Conservation (phyloP, 805 yeast species). For the Clavispora asparagi region DNA sequence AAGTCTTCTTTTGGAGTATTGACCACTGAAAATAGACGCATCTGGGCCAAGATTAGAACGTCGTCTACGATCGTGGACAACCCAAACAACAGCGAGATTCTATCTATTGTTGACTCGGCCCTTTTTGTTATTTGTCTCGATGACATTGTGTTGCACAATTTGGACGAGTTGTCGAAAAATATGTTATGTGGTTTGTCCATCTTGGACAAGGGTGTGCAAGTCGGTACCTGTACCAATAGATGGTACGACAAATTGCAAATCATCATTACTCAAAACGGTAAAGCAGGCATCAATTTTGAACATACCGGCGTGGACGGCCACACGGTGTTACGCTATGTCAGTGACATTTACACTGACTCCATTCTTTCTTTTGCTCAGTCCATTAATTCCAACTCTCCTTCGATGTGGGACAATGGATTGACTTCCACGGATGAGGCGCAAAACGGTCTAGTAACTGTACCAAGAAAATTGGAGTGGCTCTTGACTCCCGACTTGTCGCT, state of each 20-base stretch:
- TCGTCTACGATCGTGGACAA: slow-evolving; percentile 37
- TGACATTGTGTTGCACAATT: slow-evolving; percentile 60
- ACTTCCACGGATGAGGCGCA: slow-evolving; percentile 33
- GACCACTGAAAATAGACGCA: slow-evolving; percentile 83
- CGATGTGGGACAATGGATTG: slow-evolving; percentile 52
- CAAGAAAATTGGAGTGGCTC: slow-evolving; percentile 86
- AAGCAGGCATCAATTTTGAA: slow-evolving; percentile 90
- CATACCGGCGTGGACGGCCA: slow-evolving; percentile 96
- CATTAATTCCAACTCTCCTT: slow-evolving; percentile 71
- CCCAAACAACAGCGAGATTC: slow-evolving; percentile 59
- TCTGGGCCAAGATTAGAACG: slow-evolving; percentile 77
- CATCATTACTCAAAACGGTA: slow-evolving; percentile 81
- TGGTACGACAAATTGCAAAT: slow-evolving; percentile 93
- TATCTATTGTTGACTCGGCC: slow-evolving; percentile 74
- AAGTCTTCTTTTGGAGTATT: slow-evolving; percentile 81
- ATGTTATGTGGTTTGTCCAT: slow-evolving; percentile 83
- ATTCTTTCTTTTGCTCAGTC: slow-evolving; percentile 80
- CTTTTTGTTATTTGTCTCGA: slow-evolving; percentile 81
- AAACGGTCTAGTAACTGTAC: slow-evolving; percentile 50
- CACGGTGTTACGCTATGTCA: slow-evolving; percentile 80
- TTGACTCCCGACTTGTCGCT: slow-evolving; percentile 70
- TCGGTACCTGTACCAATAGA: slow-evolving; percentile 90
- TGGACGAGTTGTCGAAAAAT: slow-evolving; percentile 68
- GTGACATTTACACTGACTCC: slow-evolving; percentile 88
- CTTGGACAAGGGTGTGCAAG: slow-evolving; percentile 80